Conservation (phyloP, 805 yeast species). For the Ogataea thermomethanolica region DNA sequence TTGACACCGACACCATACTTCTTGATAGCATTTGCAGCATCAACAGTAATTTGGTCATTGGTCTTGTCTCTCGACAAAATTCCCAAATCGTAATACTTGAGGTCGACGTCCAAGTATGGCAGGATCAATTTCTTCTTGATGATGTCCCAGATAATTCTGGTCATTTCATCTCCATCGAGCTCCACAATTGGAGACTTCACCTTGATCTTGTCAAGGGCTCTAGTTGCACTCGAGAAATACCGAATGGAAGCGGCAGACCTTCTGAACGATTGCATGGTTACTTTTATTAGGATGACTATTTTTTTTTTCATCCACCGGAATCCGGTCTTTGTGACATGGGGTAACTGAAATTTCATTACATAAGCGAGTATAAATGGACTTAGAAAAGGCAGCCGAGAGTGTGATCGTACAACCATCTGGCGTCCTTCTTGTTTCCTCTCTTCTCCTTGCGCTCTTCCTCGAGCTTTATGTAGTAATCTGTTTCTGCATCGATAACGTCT, state of each 20-base stretch:
- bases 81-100: constrained; percentile 74
- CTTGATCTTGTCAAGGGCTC: constrained; percentile 50
- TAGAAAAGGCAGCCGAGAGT: constrained; percentile 30
- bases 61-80: constrained; percentile 67
- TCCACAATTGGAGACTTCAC: constrained; percentile 75
- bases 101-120: constrained; percentile 69
- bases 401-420: constrained; percentile 31
- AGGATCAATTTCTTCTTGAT: constrained; percentile 64
- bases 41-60: constrained; percentile 69
- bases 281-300: neutral
- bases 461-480: constrained; percentile 34
- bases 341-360: constrained; percentile 1
- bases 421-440: constrained; percentile 18
- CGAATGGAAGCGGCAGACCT: constrained; percentile 13
- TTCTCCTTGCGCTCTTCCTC: constrained; percentile 16
- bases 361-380: constrained; percentile 1
- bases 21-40: constrained; percentile 73
- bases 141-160: constrained; percentile 76
- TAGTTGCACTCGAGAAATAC: constrained; percentile 26
- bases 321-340: constrained; percentile 2
- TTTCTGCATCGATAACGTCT: constrained; percentile 54
- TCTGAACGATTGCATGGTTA: constrained; percentile 4
- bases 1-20: constrained; percentile 77
- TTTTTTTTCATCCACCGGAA: constrained; percentile 7
- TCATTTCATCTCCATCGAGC: constrained; percentile 84